Evolutionary conservation across 2,329 filamentous ascomycete genomes (phyloP).

Genomic region (Scedosporium apiospermum): DNA sequence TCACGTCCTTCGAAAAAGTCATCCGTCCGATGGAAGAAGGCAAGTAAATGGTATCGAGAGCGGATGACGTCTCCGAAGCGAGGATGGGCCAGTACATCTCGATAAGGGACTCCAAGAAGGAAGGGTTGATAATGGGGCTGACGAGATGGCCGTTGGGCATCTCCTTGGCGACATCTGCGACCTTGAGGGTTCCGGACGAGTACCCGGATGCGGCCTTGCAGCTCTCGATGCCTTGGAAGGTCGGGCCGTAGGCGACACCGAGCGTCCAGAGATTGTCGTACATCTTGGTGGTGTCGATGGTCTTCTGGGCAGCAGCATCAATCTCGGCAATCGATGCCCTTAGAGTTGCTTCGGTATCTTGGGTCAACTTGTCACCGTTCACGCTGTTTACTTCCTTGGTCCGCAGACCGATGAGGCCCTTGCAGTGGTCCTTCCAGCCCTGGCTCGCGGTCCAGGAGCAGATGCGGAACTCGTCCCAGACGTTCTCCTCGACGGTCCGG

Average conservation of each 20-base stretch:
- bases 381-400: constrained; percentile 28
- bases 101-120: constrained; percentile 13
- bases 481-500: constrained; percentile 27
- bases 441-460: constrained; percentile 40
- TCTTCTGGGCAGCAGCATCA: constrained; percentile 16
- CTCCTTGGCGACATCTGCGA: constrained; percentile 10
- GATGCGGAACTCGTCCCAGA: constrained; percentile 41
- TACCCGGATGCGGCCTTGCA: neutral
- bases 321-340: constrained; percentile 20
- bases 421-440: constrained; percentile 50
- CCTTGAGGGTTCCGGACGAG: constrained; percentile 8
- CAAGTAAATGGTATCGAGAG: constrained; percentile 22
- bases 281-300: constrained; percentile 6
- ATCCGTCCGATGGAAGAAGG: constrained; percentile 21
- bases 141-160: constrained; percentile 14
- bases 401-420: constrained; percentile 37
- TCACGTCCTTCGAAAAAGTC: constrained; percentile 17
- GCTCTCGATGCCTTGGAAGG: constrained; percentile 24
- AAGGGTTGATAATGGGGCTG: constrained; percentile 13
- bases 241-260: constrained; percentile 28
- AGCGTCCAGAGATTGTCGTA: constrained; percentile 22
- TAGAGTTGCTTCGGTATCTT: constrained; percentile 16
- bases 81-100: constrained; percentile 22
- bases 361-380: constrained; percentile 22
- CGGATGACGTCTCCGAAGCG: constrained; percentile 16